Evolutionary conservation across 805 yeast genomes (phyloP).

Genomic region (Teunomyces gatunensis): DNA sequence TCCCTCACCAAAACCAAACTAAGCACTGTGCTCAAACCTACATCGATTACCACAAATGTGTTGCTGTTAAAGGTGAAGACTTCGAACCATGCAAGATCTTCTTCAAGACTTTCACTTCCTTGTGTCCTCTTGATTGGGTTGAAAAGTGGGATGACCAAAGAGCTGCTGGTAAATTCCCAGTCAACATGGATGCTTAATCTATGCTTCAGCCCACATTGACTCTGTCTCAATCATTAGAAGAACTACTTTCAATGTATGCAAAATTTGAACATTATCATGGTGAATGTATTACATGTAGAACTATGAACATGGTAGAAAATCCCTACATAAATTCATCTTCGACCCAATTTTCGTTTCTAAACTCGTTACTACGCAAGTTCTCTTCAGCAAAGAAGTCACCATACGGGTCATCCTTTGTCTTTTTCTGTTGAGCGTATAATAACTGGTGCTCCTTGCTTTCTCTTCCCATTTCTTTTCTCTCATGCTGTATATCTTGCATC

Average conservation of each 20-base stretch:
- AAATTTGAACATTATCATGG: neutral
- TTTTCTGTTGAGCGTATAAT: constrained; percentile 38
- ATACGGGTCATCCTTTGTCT: constrained; percentile 28
- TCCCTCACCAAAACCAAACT: constrained; percentile 97
- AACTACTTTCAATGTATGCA: neutral
- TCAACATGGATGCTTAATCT: constrained; percentile 24
- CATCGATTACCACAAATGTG: constrained; percentile 97
- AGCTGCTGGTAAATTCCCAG: constrained; percentile 49
- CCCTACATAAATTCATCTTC: constrained; percentile 56
- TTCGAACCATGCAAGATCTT: constrained; percentile 97
- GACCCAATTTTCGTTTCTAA: constrained; percentile 47
- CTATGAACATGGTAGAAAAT: neutral
- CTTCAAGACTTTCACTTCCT: constrained; percentile 83
- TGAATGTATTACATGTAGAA: neutral
- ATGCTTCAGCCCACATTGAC: neutral
- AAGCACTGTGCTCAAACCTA: constrained; percentile 98
- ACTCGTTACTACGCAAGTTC: constrained; percentile 44
- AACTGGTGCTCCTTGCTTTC: constrained; percentile 31
- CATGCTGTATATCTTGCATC: constrained; percentile 33
- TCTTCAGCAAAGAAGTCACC: constrained; percentile 49
- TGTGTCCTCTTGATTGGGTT: constrained; percentile 83
- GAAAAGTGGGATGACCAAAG: constrained; percentile 89
- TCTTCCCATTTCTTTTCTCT: constrained; percentile 40
- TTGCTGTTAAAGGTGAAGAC: constrained; percentile 95
- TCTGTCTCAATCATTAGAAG: neutral